phyloP scores from a whole-genome alignment of 345 rosid genomes.

The Gossypium mustelinum region DNA sequence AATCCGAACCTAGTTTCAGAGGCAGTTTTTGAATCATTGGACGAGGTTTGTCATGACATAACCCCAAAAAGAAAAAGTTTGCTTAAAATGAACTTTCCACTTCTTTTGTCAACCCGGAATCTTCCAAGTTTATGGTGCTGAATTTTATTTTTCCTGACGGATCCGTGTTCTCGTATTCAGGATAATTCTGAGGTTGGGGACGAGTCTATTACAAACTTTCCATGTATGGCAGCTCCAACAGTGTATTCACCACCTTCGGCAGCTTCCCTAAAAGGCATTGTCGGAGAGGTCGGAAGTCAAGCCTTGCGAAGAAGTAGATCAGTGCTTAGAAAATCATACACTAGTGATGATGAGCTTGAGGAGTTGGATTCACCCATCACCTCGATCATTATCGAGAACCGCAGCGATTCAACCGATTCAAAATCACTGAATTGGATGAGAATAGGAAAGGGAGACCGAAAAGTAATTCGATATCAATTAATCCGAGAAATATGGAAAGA shows the following conservation, averaged over 20 bases:
- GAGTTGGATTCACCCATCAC: conserved; percentile 67
- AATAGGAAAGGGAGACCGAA: conserved; percentile 40
- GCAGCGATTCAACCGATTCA: conserved; percentile 30
- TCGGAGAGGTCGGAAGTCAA: conserved; percentile 35
- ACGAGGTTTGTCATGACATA: conserved; percentile 51
- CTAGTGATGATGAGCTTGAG: conserved; percentile 86
- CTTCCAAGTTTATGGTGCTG: not conserved
- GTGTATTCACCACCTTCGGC: conserved; percentile 60
- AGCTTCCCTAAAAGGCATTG: conserved; percentile 42
- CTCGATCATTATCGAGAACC: conserved; percentile 43
- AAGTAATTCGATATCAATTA: conserved; percentile 62
- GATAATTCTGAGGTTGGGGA: conserved; percentile 38
- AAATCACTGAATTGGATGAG: conserved; percentile 43
- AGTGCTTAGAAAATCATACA: conserved; percentile 59
- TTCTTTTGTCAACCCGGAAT: not conserved
- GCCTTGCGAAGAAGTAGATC: conserved; percentile 48
- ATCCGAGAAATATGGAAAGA: conserved; percentile 72
- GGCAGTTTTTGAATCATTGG: conserved; percentile 53
- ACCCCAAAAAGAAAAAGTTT: not conserved
- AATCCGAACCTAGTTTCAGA: conserved; percentile 72
- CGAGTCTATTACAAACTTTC: conserved; percentile 43
- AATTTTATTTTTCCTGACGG: not conserved
- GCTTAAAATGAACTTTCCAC: not conserved
- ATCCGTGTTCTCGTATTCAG: conserved; percentile 29
- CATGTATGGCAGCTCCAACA: conserved; percentile 51